Percentiles rank a stretch among this genome's conserved stretches.
phyloP scores from a whole-genome alignment of 805 yeast species.

The Candida loeiensis region DNA sequence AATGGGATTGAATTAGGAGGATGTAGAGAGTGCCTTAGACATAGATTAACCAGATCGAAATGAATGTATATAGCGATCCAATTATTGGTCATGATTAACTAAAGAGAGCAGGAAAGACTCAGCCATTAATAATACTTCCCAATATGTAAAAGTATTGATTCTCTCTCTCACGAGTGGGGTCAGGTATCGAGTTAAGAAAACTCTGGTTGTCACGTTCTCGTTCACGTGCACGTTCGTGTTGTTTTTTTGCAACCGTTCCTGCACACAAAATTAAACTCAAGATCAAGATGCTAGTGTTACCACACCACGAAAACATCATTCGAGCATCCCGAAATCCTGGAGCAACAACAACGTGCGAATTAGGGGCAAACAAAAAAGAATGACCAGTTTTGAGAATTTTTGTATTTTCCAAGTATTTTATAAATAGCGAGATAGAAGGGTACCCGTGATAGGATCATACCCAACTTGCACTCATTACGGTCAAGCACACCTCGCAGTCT shows the following conservation, averaged over 20 bases:
- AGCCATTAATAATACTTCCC: not conserved
- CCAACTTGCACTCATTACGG: too few relatives aligned
- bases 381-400: not conserved
- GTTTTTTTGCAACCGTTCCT: constrained; percentile 2
- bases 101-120: not conserved
- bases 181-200: too few relatives aligned
- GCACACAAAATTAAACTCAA: not conserved
- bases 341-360: not conserved
- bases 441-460: not conserved
- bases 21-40: too few relatives aligned
- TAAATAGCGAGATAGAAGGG: not conserved
- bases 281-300: not conserved
- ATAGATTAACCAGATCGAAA: not conserved
- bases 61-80: too few relatives aligned
- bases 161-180: too few relatives aligned
- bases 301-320: not conserved
- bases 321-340: not conserved
- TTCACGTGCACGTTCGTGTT: too few relatives aligned
- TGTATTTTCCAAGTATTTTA: not conserved
- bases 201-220: too few relatives aligned
- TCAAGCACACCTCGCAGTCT: not conserved
- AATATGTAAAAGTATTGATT: too few relatives aligned
- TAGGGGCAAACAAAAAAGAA: not conserved
- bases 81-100: not conserved
- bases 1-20: constrained; percentile 52